Conservation (phyloP, 2,329 filamentous ascomycete species). For the Aspergillus puulaauensis region DNA sequence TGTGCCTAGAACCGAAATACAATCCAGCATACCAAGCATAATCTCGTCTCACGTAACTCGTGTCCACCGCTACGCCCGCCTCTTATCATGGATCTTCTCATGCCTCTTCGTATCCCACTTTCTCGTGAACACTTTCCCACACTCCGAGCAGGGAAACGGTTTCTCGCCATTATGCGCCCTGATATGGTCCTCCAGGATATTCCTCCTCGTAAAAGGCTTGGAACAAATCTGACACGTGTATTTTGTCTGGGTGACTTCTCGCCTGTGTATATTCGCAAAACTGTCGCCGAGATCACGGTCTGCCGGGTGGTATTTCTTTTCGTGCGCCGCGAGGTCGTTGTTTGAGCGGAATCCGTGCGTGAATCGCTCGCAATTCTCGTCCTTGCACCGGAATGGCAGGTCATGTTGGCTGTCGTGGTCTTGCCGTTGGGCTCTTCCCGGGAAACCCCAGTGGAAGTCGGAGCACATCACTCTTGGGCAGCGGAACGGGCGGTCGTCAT, state of each 20-base stretch:
- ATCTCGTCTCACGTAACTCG: not conserved
- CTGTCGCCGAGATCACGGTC: not conserved
- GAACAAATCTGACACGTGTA: not conserved
- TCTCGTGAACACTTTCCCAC: not conserved
- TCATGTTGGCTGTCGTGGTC: not conserved
- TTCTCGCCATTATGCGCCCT: constrained; percentile 1
- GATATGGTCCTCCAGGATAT: constrained; percentile 2
- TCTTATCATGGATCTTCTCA: constrained; percentile 1
- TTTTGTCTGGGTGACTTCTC: not conserved
- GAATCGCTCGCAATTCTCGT: not conserved
- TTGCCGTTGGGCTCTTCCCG: not conserved
- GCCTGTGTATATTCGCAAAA: not conserved
- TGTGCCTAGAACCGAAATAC: not conserved
- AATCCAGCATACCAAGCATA: not conserved
- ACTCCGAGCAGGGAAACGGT: constrained; percentile 1
- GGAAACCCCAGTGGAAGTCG: constrained; percentile 5
- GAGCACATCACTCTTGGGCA: not conserved
- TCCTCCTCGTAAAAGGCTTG: not conserved
- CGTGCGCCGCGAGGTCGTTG: not conserved
- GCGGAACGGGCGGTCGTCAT: not conserved
- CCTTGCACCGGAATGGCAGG: not conserved
- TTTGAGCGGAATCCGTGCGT: not conserved
- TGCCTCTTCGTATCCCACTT: constrained; percentile 1
- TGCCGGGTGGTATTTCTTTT: constrained; percentile 1
- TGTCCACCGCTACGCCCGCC: not conserved